Percentiles rank a stretch among this genome's conserved stretches.
phyloP scores from a whole-genome alignment of 768 basidiomycete genomes.

The Ramaria sp. region DNA sequence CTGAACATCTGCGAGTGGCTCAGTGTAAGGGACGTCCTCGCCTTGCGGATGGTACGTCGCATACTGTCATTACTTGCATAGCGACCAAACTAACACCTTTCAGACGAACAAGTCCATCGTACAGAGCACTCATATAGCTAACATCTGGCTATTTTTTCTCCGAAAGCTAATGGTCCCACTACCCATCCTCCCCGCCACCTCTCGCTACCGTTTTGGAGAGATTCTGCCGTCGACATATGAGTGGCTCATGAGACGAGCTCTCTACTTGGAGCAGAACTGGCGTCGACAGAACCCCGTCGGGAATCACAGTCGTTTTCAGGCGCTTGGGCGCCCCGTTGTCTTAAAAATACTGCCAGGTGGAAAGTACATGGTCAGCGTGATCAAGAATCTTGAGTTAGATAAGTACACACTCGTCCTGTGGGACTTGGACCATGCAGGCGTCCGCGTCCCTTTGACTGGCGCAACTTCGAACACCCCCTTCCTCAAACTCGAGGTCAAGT shows the following conservation, averaged over 20 bases:
- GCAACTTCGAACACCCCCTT: background rate
- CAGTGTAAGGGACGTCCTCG: conserved; percentile 6
- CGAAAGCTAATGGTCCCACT: conserved; percentile 1
- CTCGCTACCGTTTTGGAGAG: background rate
- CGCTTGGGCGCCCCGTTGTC: background rate
- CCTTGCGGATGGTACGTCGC: conserved; percentile 1
- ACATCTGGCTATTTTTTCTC: conserved; percentile 2
- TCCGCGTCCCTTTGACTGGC: background rate
- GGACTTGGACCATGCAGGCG: conserved; percentile 1
- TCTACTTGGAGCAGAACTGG: conserved; percentile 7
- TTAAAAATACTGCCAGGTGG: conserved; percentile 6
- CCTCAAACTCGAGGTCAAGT: conserved; percentile 1
- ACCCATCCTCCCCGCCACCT: conserved; percentile 2
- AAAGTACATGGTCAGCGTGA: conserved; percentile 1
- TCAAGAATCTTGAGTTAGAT: background rate
- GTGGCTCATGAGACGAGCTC: background rate
- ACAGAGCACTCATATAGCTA: background rate
- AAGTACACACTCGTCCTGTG: conserved; percentile 1
- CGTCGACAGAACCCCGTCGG: background rate
- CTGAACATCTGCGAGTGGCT: conserved; percentile 1
- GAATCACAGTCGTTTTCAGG: background rate
- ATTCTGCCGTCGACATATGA: background rate
- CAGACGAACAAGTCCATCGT: background rate
- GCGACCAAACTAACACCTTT: too few species aligned
- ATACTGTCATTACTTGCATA: background rate